Base-by-base conservation (phyloP, 257 asterid genomes). In the Fraxinus anomala region DNA sequence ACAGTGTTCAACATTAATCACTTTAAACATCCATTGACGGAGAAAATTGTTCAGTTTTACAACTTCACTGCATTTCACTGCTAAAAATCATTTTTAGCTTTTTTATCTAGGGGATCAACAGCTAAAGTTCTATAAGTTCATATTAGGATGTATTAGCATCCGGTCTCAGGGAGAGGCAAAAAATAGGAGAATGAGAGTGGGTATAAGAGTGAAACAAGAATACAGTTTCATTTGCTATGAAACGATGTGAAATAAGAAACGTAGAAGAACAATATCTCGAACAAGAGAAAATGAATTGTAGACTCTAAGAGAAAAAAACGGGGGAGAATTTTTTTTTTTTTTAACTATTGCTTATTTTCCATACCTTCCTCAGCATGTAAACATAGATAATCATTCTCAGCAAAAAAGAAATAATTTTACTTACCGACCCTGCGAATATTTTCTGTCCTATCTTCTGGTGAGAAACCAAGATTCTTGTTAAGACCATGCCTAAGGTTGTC, bases 401-500 rank as follows among this genome's bases (percentile, higher is more conserved):
- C 49, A 68, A 31, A 33, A 37, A 47, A 83, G 77, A 9, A 65
- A 74, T 42, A 19, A 68, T 9, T 21, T 70, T 40, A 88, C 95
- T 81, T 83, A 94, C 97, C 99, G 68, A 91, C 97, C 89, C 97
- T 88, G 76, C 97, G 94, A 68, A 94, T 92, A 81, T 94, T 94
- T 87, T 94, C 99, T 5, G 96, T 81, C 72, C 99, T 91, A 75
- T 93, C 96, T 76, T 92, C 96, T 6, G 99, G 92, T 42, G 91
- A 2, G 83, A 94, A 94, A 26, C 97, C 96, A 30, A 94, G 92
- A 78, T 94, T 94, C 87, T 91, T 92, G 87, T 92, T 94, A 68
- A 94, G 87, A 74, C 99, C 97, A 87, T 91, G 97, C 82, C 99
- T 89, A 79, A 94, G 96, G 82, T 92, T 94, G 87, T 94, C 99